phyloP scores from a whole-genome alignment of 768 basidiomycete species.

The Tricholoma sp. region DNA sequence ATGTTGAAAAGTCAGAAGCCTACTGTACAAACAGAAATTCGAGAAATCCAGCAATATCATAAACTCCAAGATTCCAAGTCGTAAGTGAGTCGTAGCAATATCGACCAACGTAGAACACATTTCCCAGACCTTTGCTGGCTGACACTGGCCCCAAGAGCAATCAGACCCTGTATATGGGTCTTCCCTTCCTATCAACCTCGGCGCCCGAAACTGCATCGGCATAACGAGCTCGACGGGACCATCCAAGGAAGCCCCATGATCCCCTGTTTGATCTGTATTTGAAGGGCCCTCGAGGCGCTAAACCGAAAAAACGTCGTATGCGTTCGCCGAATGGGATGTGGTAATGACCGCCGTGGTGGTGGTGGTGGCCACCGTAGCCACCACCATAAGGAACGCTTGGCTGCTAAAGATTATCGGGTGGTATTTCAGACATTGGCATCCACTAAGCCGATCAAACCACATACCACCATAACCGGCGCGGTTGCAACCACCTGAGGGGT shows the following conservation, averaged over 20 bases:
- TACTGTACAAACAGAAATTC: not conserved
- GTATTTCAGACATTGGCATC: not conserved
- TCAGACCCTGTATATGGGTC: slow-evolving; percentile 46
- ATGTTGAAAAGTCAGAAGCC: not conserved
- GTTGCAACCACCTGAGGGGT: slow-evolving; percentile 19
- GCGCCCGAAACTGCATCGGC: slow-evolving; percentile 43
- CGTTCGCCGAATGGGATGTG: slow-evolving; percentile 39
- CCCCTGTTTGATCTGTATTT: slow-evolving; percentile 39
- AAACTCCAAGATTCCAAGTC: not conserved
- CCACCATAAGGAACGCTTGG: slow-evolving; percentile 18
- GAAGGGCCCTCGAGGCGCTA: slow-evolving; percentile 35
- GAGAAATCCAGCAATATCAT: not conserved
- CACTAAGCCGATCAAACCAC: slow-evolving; percentile 2
- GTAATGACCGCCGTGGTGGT: slow-evolving; percentile 17
- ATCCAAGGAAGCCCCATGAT: slow-evolving; percentile 54
- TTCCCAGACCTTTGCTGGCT: not conserved
- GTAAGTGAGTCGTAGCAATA: not conserved
- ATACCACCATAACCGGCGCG: slow-evolving; percentile 24
- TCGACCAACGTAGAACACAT: not conserved
- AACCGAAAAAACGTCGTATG: slow-evolving; percentile 49
- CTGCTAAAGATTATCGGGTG: slow-evolving; percentile 20
- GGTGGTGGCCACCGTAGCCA: slow-evolving; percentile 15
- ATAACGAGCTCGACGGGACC: slow-evolving; percentile 43
- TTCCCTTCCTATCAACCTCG: slow-evolving; percentile 53
- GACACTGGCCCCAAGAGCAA: not conserved